These are phyloP conservation scores for Porphyrellus cyaneotinctus DNA, from an alignment of 768 basidiomycete genomes.

Conservation along the genomic window DNA sequence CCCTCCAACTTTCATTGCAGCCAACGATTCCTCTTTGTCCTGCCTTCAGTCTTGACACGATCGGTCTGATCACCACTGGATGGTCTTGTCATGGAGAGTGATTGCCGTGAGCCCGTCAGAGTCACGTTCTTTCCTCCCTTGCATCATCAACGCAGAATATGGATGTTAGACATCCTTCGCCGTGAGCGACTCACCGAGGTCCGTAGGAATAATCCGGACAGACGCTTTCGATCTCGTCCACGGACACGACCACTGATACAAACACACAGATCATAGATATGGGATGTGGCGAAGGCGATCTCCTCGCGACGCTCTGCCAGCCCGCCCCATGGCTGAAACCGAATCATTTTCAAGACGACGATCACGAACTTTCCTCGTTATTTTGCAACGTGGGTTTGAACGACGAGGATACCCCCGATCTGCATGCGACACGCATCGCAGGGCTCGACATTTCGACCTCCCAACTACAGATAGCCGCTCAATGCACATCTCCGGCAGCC, in stretches of 20 bases:
- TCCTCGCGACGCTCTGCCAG: slow-evolving; percentile 66
- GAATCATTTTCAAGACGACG: slow-evolving; percentile 18
- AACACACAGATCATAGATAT: slow-evolving; percentile 65
- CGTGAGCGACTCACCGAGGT: slow-evolving; percentile 54
- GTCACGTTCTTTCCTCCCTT: slow-evolving; percentile 70
- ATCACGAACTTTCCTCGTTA: slow-evolving; percentile 18
- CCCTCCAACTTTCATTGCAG: no score
- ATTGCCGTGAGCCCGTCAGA: slow-evolving; percentile 26
- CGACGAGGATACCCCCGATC: slow-evolving; percentile 47
- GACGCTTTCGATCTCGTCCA: background rate
- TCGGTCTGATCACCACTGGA: slow-evolving; percentile 2
- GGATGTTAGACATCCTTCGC: slow-evolving; percentile 63
- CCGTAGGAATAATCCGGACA: slow-evolving; percentile 9
- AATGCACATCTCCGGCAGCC: slow-evolving; percentile 42
- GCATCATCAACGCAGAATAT: slow-evolving; percentile 63
- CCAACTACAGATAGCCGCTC: slow-evolving; percentile 53
- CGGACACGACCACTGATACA: background rate
- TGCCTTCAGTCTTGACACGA: background rate
- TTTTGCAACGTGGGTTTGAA: slow-evolving; percentile 20
- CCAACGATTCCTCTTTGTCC: background rate
- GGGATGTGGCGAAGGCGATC: slow-evolving; percentile 79
- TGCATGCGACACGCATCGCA: slow-evolving; percentile 53
- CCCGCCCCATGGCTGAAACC: slow-evolving; percentile 68
- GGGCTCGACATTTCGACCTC: slow-evolving; percentile 63
- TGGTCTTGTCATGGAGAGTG: slow-evolving; percentile 17